Evolutionary conservation across 1,284 basidiomycete species (phyloP), one percentile per base, ranked within the genome.

Genomic region (Schizophyllum commune): DNA sequence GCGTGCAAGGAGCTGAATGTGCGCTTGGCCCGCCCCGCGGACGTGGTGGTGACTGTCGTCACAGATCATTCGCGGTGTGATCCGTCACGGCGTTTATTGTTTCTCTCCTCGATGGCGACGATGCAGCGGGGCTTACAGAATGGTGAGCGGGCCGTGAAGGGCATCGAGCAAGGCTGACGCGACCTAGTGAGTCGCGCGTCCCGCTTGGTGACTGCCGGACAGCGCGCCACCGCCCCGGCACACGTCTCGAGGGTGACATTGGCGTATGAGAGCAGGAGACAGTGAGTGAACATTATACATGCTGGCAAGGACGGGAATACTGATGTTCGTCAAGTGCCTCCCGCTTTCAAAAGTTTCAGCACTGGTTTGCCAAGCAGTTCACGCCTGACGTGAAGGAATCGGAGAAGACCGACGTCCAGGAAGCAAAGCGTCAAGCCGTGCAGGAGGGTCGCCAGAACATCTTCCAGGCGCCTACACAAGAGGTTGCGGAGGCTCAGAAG

Each of bases 351-450:
- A 47, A 47, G 39, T 47, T 88, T 9, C 67, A 90, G 56, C 73
- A 78, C 9, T 91, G 88, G 88, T 68, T 91, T 7, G 79, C 79
- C 63, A 80, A 86, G 58, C 82, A 81, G 58, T 73, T 91, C 5
- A 73, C 73, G 1, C 82, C 85, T 4, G 77, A 79, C 57, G 75
- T 81, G 66, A 74, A 78, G 66, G 74, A 75, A 54, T 72, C 79
- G 2, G 68, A 73, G 61, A 55, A 55, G 15, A 20, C 19, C 19
- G 53, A 55, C 53, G 20, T 27, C 27, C 76, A 81, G 64, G 79
- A 88, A 63, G 83, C 81, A 4, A 81, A 80, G 64, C 78, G 82
- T 63, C 78, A 81, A 62, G 78, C 79, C 15, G 77, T 77, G 58
- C 75, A 79, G 65, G 75, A 81, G 66, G 83, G 84, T 19, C 78